Base-by-base conservation (phyloP, 768 basidiomycete genomes). In the Lactifluus echinatus region DNA sequence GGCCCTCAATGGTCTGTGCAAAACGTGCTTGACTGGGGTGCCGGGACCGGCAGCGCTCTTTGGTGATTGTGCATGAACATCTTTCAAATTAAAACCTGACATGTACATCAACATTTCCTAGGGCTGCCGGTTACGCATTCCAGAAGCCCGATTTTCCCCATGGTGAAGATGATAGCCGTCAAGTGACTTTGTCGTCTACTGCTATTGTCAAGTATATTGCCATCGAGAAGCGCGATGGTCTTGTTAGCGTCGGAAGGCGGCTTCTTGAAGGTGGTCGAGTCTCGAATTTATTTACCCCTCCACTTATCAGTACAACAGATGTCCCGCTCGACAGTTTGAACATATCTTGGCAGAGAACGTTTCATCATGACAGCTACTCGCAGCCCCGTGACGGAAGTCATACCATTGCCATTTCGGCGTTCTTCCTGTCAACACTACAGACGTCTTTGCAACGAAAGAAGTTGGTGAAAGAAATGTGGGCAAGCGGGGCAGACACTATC, bases 391-490 rank as follows among this genome's bases (percentile, higher is more conserved):
- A 79, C 14, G 83, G 80, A 19, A 66, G 70, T 28, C 73, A 76
- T 50, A 77, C 79, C 15, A 64, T 97, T 26, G 91, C 89, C 2
- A 66, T 99, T 29, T 91, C 89, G 17, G 87, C 93, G 1, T 98
- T 96, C 72, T 76, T 84, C 67, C 73, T 99, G 1, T 84, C 88
- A n/a, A 79, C 88, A 19, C 73, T 93, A 17, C 73, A 83, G 4
- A 81, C 78, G 2, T 68, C 80, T 39, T 64, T 83, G 17, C 78
- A 82, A 8, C 78, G 86, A 58, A 85, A 82, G 70, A 72, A 75
- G 2, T 66, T 92, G 44, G 76, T 94, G 26, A 83, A 85, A 66
- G 82, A 89, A 64, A 88, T 97, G 77, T 97, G 93, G 93, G 79
- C 88, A 45, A 91, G 90, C 64, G 92, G 90, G 43, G 93, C 93